Evolutionary conservation across 2,329 filamentous ascomycete genomes (phyloP), one percentile per base, ranked within the genome.

Genomic region (Biscogniauxia marginata): DNA sequence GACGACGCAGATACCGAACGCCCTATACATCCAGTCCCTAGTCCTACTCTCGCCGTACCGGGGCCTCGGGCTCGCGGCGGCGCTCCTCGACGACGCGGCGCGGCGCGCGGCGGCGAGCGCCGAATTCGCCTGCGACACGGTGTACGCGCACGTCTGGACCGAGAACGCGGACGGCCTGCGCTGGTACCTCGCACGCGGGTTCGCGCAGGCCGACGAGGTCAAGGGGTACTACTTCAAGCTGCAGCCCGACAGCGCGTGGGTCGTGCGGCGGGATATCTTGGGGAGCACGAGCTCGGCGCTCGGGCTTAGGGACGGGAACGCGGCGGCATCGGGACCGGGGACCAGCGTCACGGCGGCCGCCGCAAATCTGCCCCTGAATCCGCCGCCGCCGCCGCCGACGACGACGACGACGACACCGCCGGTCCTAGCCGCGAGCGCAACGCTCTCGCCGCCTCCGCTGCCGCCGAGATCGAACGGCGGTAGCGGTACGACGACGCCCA

Each of bases 141-240:
- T 86, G 16, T 87, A 84, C 61, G 86, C 86, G 4, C 86, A 89
- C 68, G 86, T 88, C 16, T 89, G 86, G 86, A 85, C 85, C 9
- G 79, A 84, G 57, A 88, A 87, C 67, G 77, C 80, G 2, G 85
- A 87, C 19, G 86, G 80, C 0, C 71, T 88, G 58, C 75, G 75
- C 55, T 89, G 86, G 85, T 89, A 89, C 71, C 65, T 74, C 25
- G 75, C 77, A 21, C 77, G 83, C 8, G 83, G 84, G 2, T 89
- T 89, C 67, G 65, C 67, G 56, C 74, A 75, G 50, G 75, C 79
- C 49, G 76, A 74, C 11, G 69, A 75, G 34, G 68, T 86, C 8
- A 69, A 76, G 30, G 80, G 79, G 2, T 89, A 89, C 68, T 89
- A 89, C 70, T 74, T 81, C 64, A 84, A 82, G 64, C 75, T 89